phyloP scores from a whole-genome alignment of 2,329 filamentous ascomycete species.

The Epichloe gansuensis region DNA sequence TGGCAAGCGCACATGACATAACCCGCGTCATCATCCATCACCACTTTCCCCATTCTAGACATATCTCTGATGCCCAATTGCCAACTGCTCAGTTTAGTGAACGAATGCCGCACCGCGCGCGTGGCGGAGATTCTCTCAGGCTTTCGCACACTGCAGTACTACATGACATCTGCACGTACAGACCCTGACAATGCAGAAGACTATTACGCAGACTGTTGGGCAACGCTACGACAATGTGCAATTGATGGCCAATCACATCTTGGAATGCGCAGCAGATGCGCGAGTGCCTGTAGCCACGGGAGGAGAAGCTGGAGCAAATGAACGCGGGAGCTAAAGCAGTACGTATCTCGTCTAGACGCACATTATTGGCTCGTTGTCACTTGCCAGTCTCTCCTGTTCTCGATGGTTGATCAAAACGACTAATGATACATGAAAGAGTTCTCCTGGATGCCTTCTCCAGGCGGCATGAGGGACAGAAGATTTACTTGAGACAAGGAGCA shows the following conservation, averaged over 20 bases:
- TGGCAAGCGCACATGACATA: neutral
- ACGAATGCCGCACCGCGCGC: conserved; percentile 45
- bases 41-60: neutral
- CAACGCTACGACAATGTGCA: conserved; percentile 47
- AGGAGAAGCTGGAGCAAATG: conserved; percentile 44
- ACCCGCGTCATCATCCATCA: neutral
- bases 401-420: neutral
- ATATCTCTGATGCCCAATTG: neutral
- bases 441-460: conserved; percentile 48
- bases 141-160: conserved; percentile 50
- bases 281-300: conserved; percentile 41
- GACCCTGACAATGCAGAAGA: conserved; percentile 44
- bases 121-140: conserved; percentile 51
- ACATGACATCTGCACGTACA: conserved; percentile 44
- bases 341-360: conserved; percentile 14
- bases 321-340: conserved; percentile 53
- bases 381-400: too few species aligned
- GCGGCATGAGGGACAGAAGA: conserved; percentile 53
- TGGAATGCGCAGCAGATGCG: conserved; percentile 52
- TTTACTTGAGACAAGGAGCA: conserved; percentile 47
- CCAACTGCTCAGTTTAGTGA: conserved; percentile 36
- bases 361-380: neutral
- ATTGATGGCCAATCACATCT: conserved; percentile 53
- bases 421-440: conserved; percentile 28
- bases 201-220: conserved; percentile 53